Evolutionary conservation across 2,329 filamentous ascomycete species (phyloP).

Genomic region (Penicillium polonicum): DNA sequence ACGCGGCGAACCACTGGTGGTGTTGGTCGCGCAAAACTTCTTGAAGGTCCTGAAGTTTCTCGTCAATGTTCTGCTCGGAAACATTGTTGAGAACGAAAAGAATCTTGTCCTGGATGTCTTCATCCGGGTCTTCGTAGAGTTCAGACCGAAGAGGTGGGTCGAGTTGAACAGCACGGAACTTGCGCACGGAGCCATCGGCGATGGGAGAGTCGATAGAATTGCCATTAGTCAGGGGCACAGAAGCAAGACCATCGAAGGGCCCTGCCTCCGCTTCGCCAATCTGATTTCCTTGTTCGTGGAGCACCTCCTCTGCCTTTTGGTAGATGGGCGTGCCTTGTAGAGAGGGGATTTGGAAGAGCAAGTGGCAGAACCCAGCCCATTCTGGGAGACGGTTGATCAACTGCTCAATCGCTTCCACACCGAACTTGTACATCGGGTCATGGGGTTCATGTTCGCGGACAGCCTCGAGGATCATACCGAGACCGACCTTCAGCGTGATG

Average conservation of each 20-base stretch:
- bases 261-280: constrained; percentile 54
- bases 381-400: constrained; percentile 79
- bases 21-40: constrained; percentile 76
- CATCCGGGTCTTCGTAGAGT: constrained; percentile 76
- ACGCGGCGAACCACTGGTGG: constrained; percentile 94
- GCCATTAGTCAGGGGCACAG: constrained; percentile 63
- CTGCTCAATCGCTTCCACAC: constrained; percentile 89
- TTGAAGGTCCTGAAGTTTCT: constrained; percentile 78
- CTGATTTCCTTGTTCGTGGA: constrained; percentile 63
- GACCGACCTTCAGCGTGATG: constrained; percentile 85
- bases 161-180: constrained; percentile 76
- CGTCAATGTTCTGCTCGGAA: constrained; percentile 80
- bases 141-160: constrained; percentile 65
- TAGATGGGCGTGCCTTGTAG: constrained; percentile 83
- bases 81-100: constrained; percentile 97
- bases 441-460: constrained; percentile 81
- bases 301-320: constrained; percentile 76
- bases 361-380: constrained; percentile 92
- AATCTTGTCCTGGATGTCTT: constrained; percentile 86
- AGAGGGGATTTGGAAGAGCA: constrained; percentile 76
- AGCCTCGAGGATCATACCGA: constrained; percentile 96
- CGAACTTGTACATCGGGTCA: constrained; percentile 96
- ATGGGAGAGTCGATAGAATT: constrained; percentile 61
- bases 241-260: constrained; percentile 37
- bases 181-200: constrained; percentile 62